Conservation (phyloP, 2,329 filamentous ascomycete genomes). For the Alternaria metachromatica region DNA sequence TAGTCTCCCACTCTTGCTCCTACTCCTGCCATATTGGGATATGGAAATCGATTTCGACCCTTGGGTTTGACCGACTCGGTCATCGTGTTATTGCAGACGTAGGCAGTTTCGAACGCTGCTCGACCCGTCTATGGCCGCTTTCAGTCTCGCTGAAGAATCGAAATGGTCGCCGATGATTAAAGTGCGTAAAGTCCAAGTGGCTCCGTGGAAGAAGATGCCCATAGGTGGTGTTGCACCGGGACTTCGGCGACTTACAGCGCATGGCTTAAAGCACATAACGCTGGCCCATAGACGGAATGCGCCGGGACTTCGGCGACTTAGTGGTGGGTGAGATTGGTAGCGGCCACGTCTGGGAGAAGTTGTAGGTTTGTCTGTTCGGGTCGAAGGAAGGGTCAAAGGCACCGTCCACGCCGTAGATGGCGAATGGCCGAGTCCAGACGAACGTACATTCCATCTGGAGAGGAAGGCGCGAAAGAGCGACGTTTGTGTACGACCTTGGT, state of each 20-base stretch:
- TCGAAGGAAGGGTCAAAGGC: conserved; percentile 49
- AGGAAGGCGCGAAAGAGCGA: too few relatives aligned
- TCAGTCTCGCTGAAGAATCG: not conserved
- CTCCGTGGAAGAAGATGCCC: not conserved
- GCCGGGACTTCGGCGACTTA: not conserved
- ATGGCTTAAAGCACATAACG: too few relatives aligned
- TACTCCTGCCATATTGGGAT: not conserved
- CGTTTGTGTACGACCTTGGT: too few relatives aligned
- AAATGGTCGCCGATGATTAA: not conserved
- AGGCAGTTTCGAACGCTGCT: not conserved
- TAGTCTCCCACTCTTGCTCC: not conserved
- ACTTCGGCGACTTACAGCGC: not conserved
- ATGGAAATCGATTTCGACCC: not conserved
- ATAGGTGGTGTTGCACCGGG: not conserved
- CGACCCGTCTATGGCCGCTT: not conserved
- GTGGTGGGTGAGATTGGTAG: conserved; percentile 38
- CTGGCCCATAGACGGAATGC: not conserved
- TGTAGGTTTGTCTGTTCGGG: conserved; percentile 42
- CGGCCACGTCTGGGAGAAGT: conserved; percentile 48
- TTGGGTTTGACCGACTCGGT: not conserved
- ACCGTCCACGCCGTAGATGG: conserved; percentile 33
- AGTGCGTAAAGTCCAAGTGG: not conserved
- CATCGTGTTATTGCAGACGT: not conserved
- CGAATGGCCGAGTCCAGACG: not conserved
- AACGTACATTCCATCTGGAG: too few relatives aligned